Evolutionary conservation across 768 basidiomycete genomes (phyloP).

Genomic region (Russula brevipes): DNA sequence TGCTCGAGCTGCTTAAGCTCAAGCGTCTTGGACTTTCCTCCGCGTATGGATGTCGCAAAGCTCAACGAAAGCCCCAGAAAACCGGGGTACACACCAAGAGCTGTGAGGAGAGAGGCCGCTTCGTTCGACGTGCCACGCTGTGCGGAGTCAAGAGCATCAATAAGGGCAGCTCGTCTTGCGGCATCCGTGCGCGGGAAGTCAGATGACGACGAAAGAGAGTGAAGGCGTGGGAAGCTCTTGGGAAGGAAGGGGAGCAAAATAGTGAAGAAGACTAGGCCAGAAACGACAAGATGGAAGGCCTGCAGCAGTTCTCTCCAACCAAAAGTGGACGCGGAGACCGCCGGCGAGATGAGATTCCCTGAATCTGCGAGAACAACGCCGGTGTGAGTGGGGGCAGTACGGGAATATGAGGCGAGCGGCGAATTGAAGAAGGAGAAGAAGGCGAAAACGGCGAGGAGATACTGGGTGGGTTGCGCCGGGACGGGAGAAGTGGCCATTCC

Average conservation of each 20-base stretch:
- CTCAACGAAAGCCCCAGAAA: constrained; percentile 35
- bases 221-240: constrained; percentile 15
- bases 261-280: constrained; percentile 54
- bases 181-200: constrained; percentile 18
- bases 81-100: constrained; percentile 39
- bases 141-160: constrained; percentile 33
- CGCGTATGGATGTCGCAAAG: constrained; percentile 28
- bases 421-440: constrained; percentile 85
- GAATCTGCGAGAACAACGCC: constrained; percentile 51
- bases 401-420: constrained; percentile 45
- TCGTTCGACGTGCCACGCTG: constrained; percentile 38
- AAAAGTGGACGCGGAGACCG: constrained; percentile 31
- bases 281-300: constrained; percentile 59
- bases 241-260: constrained; percentile 49
- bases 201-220: neutral
- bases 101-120: constrained; percentile 35
- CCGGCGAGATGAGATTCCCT: constrained; percentile 26
- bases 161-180: constrained; percentile 29
- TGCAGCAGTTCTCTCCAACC: constrained; percentile 54
- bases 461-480: constrained; percentile 40
- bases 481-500: constrained; percentile 21
- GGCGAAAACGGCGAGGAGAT: constrained; percentile 76
- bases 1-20: constrained; percentile 43
- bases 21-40: constrained; percentile 29
- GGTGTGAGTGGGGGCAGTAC: constrained; percentile 45